Evolutionary conservation across 2,329 filamentous ascomycete species (phyloP), one percentile per base, ranked within the genome.

Genomic region (Aspergillus aculeatus): DNA sequence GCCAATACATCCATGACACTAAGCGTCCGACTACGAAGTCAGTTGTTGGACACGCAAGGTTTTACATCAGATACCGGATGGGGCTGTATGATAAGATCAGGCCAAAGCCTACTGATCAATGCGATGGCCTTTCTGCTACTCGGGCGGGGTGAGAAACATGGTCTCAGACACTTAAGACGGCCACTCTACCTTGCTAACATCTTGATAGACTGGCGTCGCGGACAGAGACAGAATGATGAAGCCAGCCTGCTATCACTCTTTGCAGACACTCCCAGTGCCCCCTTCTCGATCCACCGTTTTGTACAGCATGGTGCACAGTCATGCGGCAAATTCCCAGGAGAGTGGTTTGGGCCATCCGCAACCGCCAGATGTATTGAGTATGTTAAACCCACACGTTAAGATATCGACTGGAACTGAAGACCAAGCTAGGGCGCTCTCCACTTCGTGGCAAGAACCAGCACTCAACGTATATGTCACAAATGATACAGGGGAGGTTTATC

Each of bases 261-360:
- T 69, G 91, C 94, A 24, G 95, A 99, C 70, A 88, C 94, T 63
- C 86, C 91, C 2, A 84, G 83, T 65, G 92, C 95, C 3, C 91
- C 92, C 0, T 98, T 96, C 73, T 98, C 94, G 1, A 92, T 99
- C 67, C 95, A 99, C 71, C 91, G 89, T 62, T 99, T 99, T 70
- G 95, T 99, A 38, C 83, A 88, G 56, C 90, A 96, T 68, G 95
- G 95, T 19, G 92, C 92, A 24, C 82, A 84, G 38, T 89, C 89
- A 2, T 99, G 95, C 75, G 93, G 92, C 4, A 98, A 96, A 76
- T 91, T 96, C 70, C 95, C 95, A 0, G 95, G 95, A 41, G 92
- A 98, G 77, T 99, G 95, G 95, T 99, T 99, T 77, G 95, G 95
- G 0, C 95, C 95, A n/a, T 97, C 92, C 19, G 95, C 95, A 6